Base-by-base conservation (phyloP, 192 early-diverging fungal genomes). In the Allomyces javanicus region DNA sequence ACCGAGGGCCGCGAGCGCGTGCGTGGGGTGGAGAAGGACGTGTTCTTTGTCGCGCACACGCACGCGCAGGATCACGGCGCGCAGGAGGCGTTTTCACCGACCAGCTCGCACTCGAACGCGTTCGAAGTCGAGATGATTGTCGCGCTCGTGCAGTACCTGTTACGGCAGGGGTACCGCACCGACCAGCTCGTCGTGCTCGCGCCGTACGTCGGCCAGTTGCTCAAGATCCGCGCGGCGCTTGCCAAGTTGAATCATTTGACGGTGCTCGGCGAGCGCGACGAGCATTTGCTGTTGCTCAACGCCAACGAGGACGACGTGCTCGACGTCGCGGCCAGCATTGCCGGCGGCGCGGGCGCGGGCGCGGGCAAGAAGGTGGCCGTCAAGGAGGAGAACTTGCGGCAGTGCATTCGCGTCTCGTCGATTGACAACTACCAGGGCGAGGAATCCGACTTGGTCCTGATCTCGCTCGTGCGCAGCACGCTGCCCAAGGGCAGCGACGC, bases 341-440 rank as follows among this genome's bases (percentile, higher is more conserved):
- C 5, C 4, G 26, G 2, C n/a, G n/a, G n/a, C n/a, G n/a, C n/a
- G n/a, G n/a, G n/a, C 33, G 33, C 4, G 4, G 33, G 62, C 64
- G 63, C 19, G 19, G 50, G 63, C 24, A 63, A 63, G 45, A 65
- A 69, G 24, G 25, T 69, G 9, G 21, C 25, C 1, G 61, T 67
- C 22, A 67, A 63, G 62, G 70, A n/a, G 14, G 24, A 63, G 9
- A 19, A 24, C 14, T 24, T 71, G 17, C 58, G 40, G 9, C 10
- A 70, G 17, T 68, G 64, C 7, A 58, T 76, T 14, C 63, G 71
- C 5, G 69, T 76, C 7, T 68, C 69, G 9, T 75, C 76, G 21
- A 67, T 77, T 58, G 76, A 77, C 64, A 77, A 75, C 68, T 77
- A 70, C 67, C 76, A 77, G 66, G 73, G 76, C 26, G 73, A 77